Evolutionary conservation across 2,329 filamentous ascomycete genomes (phyloP).

Genomic region (Sarocladium oryzae): DNA sequence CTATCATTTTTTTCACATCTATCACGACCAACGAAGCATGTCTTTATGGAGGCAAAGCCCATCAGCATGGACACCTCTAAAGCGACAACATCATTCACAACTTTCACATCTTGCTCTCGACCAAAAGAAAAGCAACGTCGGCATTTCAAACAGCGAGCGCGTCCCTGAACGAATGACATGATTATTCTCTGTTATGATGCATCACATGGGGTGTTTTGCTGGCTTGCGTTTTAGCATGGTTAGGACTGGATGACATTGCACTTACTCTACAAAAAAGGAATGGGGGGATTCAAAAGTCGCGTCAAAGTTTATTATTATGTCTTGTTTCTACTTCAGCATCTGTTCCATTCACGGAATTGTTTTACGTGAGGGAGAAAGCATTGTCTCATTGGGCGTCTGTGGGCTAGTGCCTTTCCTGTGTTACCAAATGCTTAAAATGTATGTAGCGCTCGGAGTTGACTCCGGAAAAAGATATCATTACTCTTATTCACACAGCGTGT

Average conservation of each 20-base stretch:
- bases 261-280: background rate
- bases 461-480: background rate
- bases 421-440: background rate
- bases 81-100: too few species aligned
- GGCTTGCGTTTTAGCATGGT: background rate
- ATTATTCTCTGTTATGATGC: background rate
- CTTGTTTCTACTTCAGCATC: background rate
- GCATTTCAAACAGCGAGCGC: slow-evolving; percentile 8
- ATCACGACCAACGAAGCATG: background rate
- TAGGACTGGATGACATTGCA: background rate
- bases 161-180: background rate
- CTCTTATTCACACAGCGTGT: background rate
- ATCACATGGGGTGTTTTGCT: slow-evolving; percentile 6
- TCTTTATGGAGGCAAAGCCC: too few species aligned
- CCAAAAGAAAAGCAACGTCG: background rate
- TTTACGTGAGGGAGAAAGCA: background rate
- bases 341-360: background rate
- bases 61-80: too few species aligned
- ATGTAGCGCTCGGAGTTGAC: background rate
- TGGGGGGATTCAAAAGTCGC: background rate
- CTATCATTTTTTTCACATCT: background rate
- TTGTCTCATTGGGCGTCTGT: background rate
- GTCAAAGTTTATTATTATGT: background rate
- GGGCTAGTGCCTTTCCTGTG: background rate
- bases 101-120: background rate